Base-by-base conservation (phyloP, 306 rosid genomes). In the Dalbergia cochinchinensis region DNA sequence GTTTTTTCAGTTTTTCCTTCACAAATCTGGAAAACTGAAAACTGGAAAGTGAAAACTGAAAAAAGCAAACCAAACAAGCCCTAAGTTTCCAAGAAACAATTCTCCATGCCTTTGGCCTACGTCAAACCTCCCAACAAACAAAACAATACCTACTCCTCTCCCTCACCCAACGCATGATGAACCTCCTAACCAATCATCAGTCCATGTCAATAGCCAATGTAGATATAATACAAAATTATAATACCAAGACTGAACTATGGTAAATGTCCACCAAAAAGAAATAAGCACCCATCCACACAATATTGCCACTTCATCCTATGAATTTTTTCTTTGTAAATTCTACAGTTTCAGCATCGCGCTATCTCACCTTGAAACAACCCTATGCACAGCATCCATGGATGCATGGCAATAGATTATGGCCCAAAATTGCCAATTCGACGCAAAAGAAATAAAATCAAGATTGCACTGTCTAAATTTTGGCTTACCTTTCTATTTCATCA, bases 401-500 rank as follows among this genome's bases (percentile, higher is more conserved):
- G 58, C 65, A 48, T 63, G 11, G 65, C 55, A 47, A 66, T 20
- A 73, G 18, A 67, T 71, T 64, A 51, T 15, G 48, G 51, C 47
- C 50, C 71, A 65, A 37, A 55, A 78, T 45, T 37, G 13, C 33
- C 41, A 22, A 55, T 71, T 45, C 76, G 51, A 64, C 48, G 15
- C 67, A 50, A 53, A 55, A 12, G 12, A 76, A 73, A 47, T 42
- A 83, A 54, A 70, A 79, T 48, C 37, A 67, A 79, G 3, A 51
- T 16, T 50, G 26, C 55, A 60, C 48, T 68, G 60, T 69, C 70
- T 62, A 77, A 75, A 81, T 69, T 58, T 79, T 44, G 72, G 71
- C 84, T 84, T 84, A 94, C 98, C 86, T 86, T 86, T 90, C 97
- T 81, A 94, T 88, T 78, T 88, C 97, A 62, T 91, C 93, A 86